A percentile compares a stretch with the other conserved stretches of the same genome.
phyloP scores from a whole-genome alignment of 2,329 filamentous ascomycete species.

The Penicillium brasilianum region DNA sequence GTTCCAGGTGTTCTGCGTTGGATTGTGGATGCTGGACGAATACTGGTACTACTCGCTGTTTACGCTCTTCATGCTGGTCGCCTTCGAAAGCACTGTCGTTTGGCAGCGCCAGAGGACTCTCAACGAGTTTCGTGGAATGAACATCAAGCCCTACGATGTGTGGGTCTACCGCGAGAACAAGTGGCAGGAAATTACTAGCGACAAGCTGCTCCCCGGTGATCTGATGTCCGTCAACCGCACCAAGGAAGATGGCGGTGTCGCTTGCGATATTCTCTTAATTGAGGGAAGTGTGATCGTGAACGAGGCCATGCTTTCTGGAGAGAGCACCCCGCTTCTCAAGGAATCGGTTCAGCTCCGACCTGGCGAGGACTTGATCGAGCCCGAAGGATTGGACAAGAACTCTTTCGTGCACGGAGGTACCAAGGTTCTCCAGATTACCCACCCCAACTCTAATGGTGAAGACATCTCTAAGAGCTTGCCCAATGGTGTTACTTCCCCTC shows the following conservation, averaged over 20 bases:
- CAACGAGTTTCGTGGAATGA: constrained; percentile 97
- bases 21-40: constrained; percentile 97
- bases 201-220: constrained; percentile 90
- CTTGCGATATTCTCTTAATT: constrained; percentile 94
- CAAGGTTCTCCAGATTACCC: constrained; percentile 94
- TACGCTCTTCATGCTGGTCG: constrained; percentile 97
- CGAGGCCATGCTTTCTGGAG: constrained; percentile 98
- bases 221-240: constrained; percentile 90
- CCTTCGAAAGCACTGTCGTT: constrained; percentile 97
- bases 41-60: constrained; percentile 99
- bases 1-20: constrained; percentile 98
- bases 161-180: constrained; percentile 86
- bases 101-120: constrained; percentile 98
- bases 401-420: constrained; percentile 96
- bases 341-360: constrained; percentile 93
- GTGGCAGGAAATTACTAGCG: constrained; percentile 87
- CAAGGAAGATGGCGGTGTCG: constrained; percentile 95
- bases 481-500: constrained; percentile 80
- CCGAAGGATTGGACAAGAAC: constrained; percentile 94
- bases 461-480: constrained; percentile 68
- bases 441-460: constrained; percentile 74
- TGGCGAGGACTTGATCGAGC: constrained; percentile 76
- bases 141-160: constrained; percentile 96
- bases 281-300: constrained; percentile 98
- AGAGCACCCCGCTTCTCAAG: constrained; percentile 95